Evolutionary conservation across 2,329 filamentous ascomycete genomes (phyloP).

Genomic region (Dactylonectria macrodidyma): DNA sequence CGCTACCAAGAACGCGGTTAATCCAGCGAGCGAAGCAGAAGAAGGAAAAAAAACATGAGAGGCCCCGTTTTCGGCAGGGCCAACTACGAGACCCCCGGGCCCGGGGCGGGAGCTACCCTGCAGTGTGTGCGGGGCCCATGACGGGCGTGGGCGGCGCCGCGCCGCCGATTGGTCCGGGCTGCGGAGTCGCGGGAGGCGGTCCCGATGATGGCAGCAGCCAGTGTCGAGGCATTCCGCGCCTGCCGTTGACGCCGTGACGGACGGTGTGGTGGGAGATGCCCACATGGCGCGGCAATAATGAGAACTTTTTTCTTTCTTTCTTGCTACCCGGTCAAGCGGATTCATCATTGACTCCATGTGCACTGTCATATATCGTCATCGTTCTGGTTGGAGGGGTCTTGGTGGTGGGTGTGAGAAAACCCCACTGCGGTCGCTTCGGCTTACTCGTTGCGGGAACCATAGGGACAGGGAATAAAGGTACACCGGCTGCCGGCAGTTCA

Average conservation of each 20-base stretch:
- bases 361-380: neutral
- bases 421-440: conserved; percentile 10
- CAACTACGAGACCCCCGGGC: conserved; percentile 33
- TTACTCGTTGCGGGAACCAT: conserved; percentile 21
- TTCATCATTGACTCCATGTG: neutral
- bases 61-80: neutral
- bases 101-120: conserved; percentile 41
- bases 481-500: conserved; percentile 25
- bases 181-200: conserved; percentile 19
- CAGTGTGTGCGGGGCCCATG: conserved; percentile 13
- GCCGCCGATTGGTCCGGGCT: conserved; percentile 41
- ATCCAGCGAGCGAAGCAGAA: conserved; percentile 15
- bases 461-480: neutral
- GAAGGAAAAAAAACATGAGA: no score
- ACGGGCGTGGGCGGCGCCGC: conserved; percentile 39
- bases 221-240: neutral
- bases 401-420: conserved; percentile 1
- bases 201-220: neutral
- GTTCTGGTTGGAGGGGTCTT: neutral
- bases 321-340: neutral
- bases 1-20: neutral
- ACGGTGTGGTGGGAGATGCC: neutral
- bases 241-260: neutral
- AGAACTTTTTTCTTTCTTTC: neutral
- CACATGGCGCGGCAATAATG: conserved; percentile 4